Conservation (phyloP, 139 green algal genomes). For the Penium margaritaceum region DNA sequence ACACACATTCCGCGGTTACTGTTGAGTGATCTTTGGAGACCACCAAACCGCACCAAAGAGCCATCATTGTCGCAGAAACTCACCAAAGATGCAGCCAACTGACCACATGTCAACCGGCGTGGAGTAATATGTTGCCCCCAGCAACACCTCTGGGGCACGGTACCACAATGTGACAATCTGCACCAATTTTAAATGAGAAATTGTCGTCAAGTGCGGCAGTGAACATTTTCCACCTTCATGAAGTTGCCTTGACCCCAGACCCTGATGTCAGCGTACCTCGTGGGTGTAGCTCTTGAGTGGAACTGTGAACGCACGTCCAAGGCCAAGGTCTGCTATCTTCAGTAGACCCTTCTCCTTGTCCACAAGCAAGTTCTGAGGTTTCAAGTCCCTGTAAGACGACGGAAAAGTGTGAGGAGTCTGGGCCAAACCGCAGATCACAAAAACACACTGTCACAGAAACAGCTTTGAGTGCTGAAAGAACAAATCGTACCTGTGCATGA, state of each 20-base stretch:
- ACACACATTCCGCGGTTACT: slow-evolving; percentile 1
- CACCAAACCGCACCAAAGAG: neutral
- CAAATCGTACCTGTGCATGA: slow-evolving; percentile 71
- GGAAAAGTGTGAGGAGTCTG: too few species aligned
- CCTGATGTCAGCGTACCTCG: too few species aligned
- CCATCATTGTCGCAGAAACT: slow-evolving; percentile 41
- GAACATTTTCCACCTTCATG: too few species aligned
- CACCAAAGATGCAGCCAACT: slow-evolving; percentile 94
- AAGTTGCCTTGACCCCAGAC: too few species aligned
- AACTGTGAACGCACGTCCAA: slow-evolving; percentile 90
- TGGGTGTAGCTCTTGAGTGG: slow-evolving; percentile 98
- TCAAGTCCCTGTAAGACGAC: slow-evolving; percentile 70
- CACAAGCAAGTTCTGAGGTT: slow-evolving; percentile 96
- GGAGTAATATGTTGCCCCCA: slow-evolving; percentile 88
- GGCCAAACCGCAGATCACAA: too few species aligned
- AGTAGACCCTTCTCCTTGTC: slow-evolving; percentile 66
- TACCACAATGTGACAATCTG: slow-evolving; percentile 97
- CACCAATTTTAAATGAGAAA: too few species aligned
- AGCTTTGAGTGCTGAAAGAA: too few species aligned
- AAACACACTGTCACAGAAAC: too few species aligned
- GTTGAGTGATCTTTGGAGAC: neutral
- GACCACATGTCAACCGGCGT: slow-evolving; percentile 96
- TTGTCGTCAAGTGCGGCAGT: too few species aligned
- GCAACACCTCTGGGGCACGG: slow-evolving; percentile 90
- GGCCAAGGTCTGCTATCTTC: slow-evolving; percentile 94